A percentile compares a stretch with the other conserved stretches of the same genome.
Evolutionary conservation across 306 rosid genomes (phyloP).

Genomic region (Medicago ruthenica): DNA sequence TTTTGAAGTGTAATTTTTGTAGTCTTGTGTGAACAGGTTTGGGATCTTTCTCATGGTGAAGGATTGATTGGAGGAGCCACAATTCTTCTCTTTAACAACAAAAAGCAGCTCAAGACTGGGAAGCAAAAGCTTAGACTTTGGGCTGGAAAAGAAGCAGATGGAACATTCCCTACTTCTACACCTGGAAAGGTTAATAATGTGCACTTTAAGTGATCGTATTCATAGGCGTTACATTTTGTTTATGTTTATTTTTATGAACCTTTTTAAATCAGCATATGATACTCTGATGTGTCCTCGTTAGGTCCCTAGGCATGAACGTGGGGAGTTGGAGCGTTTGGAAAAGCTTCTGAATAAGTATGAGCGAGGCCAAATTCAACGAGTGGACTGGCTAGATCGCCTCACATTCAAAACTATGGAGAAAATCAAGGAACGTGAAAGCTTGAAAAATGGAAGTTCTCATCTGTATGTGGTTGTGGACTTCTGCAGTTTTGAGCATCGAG

Average conservation of each 20-base stretch:
- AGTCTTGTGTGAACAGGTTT: constrained; percentile 64
- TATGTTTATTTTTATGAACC: constrained; percentile 30
- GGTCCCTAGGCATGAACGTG: constrained; percentile 93
- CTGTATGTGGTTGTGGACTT: constrained; percentile 87
- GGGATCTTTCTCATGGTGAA: constrained; percentile 95
- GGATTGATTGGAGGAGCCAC: constrained; percentile 98
- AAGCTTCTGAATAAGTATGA: constrained; percentile 91
- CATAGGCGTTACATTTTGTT: constrained; percentile 14
- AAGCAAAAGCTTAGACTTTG: constrained; percentile 97
- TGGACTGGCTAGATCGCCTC: constrained; percentile 96
- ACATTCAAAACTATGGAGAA: constrained; percentile 79
- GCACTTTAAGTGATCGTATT: constrained; percentile 23
- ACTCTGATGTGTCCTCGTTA: constrained; percentile 42
- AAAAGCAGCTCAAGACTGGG: constrained; percentile 94
- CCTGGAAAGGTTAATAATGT: constrained; percentile 92
- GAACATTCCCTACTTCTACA: constrained; percentile 76
- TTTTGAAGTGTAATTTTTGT: constrained; percentile 19
- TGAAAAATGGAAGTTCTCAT: constrained; percentile 78
- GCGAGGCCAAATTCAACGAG: constrained; percentile 87
- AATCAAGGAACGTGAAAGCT: constrained; percentile 81
- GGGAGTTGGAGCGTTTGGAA: constrained; percentile 94
- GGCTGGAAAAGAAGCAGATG: constrained; percentile 93
- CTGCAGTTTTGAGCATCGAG: constrained; percentile 89
- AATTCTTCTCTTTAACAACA: constrained; percentile 82
- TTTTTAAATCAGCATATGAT: neutral